phyloP scores from a whole-genome alignment of 2,329 filamentous ascomycete species.

The Fusarium staphyleae region DNA sequence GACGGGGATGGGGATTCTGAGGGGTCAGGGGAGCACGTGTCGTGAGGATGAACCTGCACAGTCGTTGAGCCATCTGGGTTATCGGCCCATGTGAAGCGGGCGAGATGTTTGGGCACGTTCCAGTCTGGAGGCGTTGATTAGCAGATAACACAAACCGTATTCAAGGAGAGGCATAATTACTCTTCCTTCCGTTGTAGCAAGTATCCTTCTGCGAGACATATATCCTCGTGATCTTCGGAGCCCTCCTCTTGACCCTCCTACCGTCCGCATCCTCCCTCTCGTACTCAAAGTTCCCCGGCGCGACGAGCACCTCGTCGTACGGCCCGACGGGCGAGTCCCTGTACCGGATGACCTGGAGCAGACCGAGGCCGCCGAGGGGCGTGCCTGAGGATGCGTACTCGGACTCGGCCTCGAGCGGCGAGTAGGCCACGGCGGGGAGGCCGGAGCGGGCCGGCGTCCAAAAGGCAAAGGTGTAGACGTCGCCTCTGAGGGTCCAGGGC shows the following conservation, averaged over 20 bases:
- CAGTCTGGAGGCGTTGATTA: constrained; percentile 52
- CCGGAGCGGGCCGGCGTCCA: constrained; percentile 46
- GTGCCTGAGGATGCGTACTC: constrained; percentile 48
- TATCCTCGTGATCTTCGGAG: constrained; percentile 57
- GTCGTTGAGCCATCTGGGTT: constrained; percentile 46
- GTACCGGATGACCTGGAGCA: constrained; percentile 61
- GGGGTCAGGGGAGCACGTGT: constrained; percentile 40
- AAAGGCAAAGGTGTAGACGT: constrained; percentile 54
- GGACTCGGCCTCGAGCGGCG: constrained; percentile 55
- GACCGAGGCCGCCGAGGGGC: constrained; percentile 54
- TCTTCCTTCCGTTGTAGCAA: constrained; percentile 60
- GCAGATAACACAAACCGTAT: neutral
- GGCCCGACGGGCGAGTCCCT: constrained; percentile 58
- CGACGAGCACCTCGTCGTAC: constrained; percentile 60
- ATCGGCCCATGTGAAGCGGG: constrained; percentile 56
- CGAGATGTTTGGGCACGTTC: constrained; percentile 64
- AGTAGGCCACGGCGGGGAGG: constrained; percentile 51
- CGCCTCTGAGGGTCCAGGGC: constrained; percentile 56
- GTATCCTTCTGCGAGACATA: constrained; percentile 62
- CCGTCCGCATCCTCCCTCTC: constrained; percentile 46
- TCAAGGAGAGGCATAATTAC: constrained; percentile 44
- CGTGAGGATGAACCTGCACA: constrained; percentile 56
- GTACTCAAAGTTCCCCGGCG: constrained; percentile 56
- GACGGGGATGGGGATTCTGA: constrained; percentile 47
- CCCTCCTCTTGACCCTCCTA: constrained; percentile 44